Evolutionary conservation across 2,329 filamentous ascomycete genomes (phyloP).

Genomic region (Albifimbria verrucaria): DNA sequence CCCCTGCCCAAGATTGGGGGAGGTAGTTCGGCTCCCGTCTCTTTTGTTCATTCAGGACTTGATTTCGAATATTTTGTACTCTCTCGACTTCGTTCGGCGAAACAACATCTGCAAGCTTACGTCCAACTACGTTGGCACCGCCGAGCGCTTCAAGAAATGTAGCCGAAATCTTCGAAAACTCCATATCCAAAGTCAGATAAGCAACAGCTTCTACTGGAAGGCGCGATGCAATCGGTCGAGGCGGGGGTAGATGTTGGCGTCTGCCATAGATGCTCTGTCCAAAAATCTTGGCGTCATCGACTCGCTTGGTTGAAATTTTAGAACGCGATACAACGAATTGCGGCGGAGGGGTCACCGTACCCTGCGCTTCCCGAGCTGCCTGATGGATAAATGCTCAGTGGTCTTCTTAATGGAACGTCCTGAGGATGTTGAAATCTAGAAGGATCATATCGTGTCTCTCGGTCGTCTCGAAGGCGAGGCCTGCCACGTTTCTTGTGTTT

Average conservation of each 20-base stretch:
- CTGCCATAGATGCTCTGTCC: constrained; percentile 46
- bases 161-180: constrained; percentile 53
- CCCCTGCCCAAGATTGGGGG: constrained; percentile 60
- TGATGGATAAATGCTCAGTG: constrained; percentile 48
- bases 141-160: constrained; percentile 56
- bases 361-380: constrained; percentile 37
- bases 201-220: constrained; percentile 48
- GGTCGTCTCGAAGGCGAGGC: constrained; percentile 71
- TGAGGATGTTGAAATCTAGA: constrained; percentile 42
- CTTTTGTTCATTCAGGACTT: constrained; percentile 55
- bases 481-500: constrained; percentile 83
- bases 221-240: constrained; percentile 37
- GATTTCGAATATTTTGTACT: constrained; percentile 45
- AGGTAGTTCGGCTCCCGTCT: constrained; percentile 60
- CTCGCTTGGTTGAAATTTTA: constrained; percentile 53
- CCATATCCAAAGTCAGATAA: constrained; percentile 56
- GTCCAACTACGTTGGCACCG: constrained; percentile 40
- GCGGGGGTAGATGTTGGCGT: constrained; percentile 48
- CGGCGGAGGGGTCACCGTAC: constrained; percentile 46
- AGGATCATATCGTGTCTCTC: constrained; percentile 56
- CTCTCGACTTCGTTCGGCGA: constrained; percentile 49
- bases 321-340: constrained; percentile 46
- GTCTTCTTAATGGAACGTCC: constrained; percentile 45
- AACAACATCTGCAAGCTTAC: constrained; percentile 54
- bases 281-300: constrained; percentile 45